Evolutionary conservation across 2,329 filamentous ascomycete genomes (phyloP).

Genomic region (Fusarium anguioides): DNA sequence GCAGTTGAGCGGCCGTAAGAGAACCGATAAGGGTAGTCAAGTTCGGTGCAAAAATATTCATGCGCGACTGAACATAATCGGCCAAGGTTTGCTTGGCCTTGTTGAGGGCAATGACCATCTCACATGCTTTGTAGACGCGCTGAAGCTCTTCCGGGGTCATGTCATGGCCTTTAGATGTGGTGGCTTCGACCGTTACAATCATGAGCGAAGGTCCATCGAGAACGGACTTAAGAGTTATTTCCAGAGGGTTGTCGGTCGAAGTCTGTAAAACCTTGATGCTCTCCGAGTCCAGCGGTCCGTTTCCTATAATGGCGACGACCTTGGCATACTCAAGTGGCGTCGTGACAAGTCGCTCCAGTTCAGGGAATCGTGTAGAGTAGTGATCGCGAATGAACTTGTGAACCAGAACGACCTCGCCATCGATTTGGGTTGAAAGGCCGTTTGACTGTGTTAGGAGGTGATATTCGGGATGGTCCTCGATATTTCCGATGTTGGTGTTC

Average conservation of each 20-base stretch:
- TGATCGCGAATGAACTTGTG: conserved; percentile 98
- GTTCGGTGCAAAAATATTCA: conserved; percentile 96
- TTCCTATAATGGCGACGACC: conserved; percentile 91
- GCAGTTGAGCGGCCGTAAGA: conserved; percentile 92
- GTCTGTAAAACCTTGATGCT: conserved; percentile 84
- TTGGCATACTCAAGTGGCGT: conserved; percentile 96
- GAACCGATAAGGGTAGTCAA: conserved; percentile 91
- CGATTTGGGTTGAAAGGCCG: conserved; percentile 89
- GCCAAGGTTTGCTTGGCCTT: conserved; percentile 87
- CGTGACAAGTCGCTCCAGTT: conserved; percentile 88
- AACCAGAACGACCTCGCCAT: conserved; percentile 89
- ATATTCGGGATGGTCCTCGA: conserved; percentile 94
- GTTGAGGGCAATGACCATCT: conserved; percentile 89
- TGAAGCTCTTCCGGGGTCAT: conserved; percentile 81
- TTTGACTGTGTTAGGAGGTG: conserved; percentile 89
- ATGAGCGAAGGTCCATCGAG: conserved; percentile 91
- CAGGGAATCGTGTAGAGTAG: conserved; percentile 93
- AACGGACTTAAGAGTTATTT: conserved; percentile 79
- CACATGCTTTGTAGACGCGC: conserved; percentile 80
- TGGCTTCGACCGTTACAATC: conserved; percentile 95
- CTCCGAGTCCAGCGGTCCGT: conserved; percentile 84
- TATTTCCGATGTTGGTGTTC: conserved; percentile 77
- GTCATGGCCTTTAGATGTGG: conserved; percentile 83
- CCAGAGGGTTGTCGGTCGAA: conserved; percentile 81
- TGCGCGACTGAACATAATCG: conserved; percentile 95